Conservation (phyloP, 2,329 filamentous ascomycete genomes). For the Pseudocercospora macadamiae region DNA sequence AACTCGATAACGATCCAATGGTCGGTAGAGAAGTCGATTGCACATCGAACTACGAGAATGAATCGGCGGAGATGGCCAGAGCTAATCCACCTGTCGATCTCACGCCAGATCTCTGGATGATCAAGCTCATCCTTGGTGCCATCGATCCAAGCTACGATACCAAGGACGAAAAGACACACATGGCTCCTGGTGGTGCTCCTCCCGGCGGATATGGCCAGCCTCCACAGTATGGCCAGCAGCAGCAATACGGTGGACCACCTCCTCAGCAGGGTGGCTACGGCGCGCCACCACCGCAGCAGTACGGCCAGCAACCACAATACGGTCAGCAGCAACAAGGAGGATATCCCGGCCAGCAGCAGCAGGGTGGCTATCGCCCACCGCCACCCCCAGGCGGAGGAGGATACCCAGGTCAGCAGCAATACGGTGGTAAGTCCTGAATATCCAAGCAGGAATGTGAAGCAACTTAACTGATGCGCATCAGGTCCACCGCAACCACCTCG, state of each 20-base stretch:
- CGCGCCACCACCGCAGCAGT: slow-evolving; percentile 16
- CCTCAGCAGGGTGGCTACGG: slow-evolving; percentile 29
- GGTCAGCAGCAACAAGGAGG: slow-evolving; percentile 9
- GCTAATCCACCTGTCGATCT: slow-evolving; percentile 64
- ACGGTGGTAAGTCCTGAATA: slow-evolving; percentile 11
- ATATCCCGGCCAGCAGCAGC: slow-evolving; percentile 9
- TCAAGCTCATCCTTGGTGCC: slow-evolving; percentile 68
- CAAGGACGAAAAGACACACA: slow-evolving; percentile 61
- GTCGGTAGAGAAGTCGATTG: slow-evolving; percentile 67
- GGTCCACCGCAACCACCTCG: slow-evolving; percentile 21
- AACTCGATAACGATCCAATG: slow-evolving; percentile 65
- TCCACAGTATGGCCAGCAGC: slow-evolving; percentile 37
- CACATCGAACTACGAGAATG: slow-evolving; percentile 70
- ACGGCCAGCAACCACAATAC: slow-evolving; percentile 7
- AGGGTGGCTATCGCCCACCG: slow-evolving; percentile 17
- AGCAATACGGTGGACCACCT: slow-evolving; percentile 33
- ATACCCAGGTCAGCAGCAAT: slow-evolving; percentile 27
- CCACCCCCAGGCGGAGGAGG: slow-evolving; percentile 16
- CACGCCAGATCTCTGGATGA: slow-evolving; percentile 67
- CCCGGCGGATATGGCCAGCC: slow-evolving; percentile 37
- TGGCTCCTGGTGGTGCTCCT: slow-evolving; percentile 35
- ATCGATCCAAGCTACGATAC: slow-evolving; percentile 68
- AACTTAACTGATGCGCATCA: slow-evolving; percentile 3
- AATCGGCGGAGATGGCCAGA: slow-evolving; percentile 67
- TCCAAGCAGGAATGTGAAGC: background rate